A percentile compares a stretch with the other conserved stretches of the same genome.
phyloP scores from a whole-genome alignment of 148 eudicot species.

The Cornus suecica region DNA sequence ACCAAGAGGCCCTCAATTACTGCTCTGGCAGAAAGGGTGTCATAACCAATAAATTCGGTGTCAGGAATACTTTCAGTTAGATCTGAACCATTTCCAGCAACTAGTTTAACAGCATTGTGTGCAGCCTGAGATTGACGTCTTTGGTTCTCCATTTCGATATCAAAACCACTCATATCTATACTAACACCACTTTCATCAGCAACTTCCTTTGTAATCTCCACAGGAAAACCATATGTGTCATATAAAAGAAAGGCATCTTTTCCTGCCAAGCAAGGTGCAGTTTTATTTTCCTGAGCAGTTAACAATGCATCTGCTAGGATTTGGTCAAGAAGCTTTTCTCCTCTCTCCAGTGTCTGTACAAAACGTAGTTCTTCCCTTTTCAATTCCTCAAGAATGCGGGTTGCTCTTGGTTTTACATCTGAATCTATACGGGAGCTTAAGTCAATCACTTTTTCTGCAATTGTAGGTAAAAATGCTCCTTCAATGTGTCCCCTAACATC shows the following conservation, averaged over 20 bases:
- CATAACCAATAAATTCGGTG: slow-evolving; percentile 88
- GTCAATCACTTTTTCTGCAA: slow-evolving; percentile 81
- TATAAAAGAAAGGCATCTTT: slow-evolving; percentile 89
- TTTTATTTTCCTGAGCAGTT: slow-evolving; percentile 34
- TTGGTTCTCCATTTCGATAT: slow-evolving; percentile 90
- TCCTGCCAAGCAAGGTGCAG: slow-evolving; percentile 70
- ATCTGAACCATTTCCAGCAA: slow-evolving; percentile 67
- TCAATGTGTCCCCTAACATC: slow-evolving; percentile 61
- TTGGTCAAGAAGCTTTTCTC: slow-evolving; percentile 88
- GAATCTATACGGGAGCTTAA: slow-evolving; percentile 70
- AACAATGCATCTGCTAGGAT: slow-evolving; percentile 63
- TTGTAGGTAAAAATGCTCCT: slow-evolving; percentile 73
- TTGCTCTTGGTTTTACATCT: slow-evolving; percentile 53
- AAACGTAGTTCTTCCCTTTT: slow-evolving; percentile 87
- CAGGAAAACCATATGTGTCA: slow-evolving; percentile 93
- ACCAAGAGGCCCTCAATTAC: slow-evolving; percentile 67
- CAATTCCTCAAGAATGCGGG: slow-evolving; percentile 80
- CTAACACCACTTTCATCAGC: slow-evolving; percentile 74
- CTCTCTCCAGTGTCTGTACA: slow-evolving; percentile 85
- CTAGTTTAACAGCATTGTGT: slow-evolving; percentile 78
- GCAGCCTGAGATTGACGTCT: slow-evolving; percentile 97
- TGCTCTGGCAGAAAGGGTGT: slow-evolving; percentile 60
- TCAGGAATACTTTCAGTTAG: slow-evolving; percentile 51
- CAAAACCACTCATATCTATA: slow-evolving; percentile 73
- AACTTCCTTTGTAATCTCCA: slow-evolving; percentile 90